Evolutionary conservation across 331 rosid genomes (phyloP), one percentile per base, ranked within the genome.

Genomic region (Pyrus hybrid): DNA sequence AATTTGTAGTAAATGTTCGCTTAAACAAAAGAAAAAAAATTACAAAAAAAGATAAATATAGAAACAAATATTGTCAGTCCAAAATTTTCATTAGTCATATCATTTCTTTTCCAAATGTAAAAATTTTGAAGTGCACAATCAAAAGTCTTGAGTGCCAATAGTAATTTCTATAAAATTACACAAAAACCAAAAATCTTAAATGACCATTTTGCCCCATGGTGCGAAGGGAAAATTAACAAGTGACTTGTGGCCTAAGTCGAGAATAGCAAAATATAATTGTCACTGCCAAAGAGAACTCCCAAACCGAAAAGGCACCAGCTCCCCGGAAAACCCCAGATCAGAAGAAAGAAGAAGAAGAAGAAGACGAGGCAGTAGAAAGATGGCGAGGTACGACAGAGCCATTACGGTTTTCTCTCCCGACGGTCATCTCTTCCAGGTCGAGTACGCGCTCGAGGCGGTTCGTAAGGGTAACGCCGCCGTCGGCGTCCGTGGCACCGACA

Each of bases 391-490:
- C 88, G 99, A 95, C 32, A 86, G 99, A 77, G 99, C 99, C 33
- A 92, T 95, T 71, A 95, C 99, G 0, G 99, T 95, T 0, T 95
- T 95, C 82, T 95, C 99, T 0, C 99, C 99, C 5, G 99, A 95
- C 32, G 99, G 99, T 2, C 99, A 95, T 84, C 89, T 95, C 56
- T 95, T 95, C 72, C 99, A 95, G 72, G 99, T 95, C 28, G 99
- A 95, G 61, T 95, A 95, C 80, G 99, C 99, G 4, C 97, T 95
- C n/a, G 99, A 95, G 80, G 99, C 99, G 33, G 99, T 95, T 29
- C 97, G 98, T 12, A 95, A 95, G 80, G 99, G 99, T 7, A 95
- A 95, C 93, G 99, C 99, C 77, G 99, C 99, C 86, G 99, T 95
- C 58, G 99, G 99, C 45, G 99, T 95, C 53, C 99, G 99, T 9